Conservation (phyloP, 352 stramenopile species). For the Pythium monospermum region DNA sequence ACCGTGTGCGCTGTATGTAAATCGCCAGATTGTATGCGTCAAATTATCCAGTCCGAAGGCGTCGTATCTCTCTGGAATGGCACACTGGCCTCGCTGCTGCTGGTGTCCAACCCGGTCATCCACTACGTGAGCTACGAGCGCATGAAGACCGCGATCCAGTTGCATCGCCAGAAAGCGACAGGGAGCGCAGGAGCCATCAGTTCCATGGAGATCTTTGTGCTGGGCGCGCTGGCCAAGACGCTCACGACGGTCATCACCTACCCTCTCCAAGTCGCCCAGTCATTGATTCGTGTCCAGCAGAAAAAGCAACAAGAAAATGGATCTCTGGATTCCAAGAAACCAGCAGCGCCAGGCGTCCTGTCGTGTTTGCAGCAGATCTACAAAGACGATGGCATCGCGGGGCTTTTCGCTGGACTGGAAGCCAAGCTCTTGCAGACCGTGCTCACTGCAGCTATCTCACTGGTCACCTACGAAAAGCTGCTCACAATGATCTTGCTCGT, state of each 20-base stretch:
- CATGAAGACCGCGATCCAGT: constrained; percentile 74
- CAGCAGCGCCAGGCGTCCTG: constrained; percentile 13
- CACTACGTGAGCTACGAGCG: constrained; percentile 95
- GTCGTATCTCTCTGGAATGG: constrained; percentile 89
- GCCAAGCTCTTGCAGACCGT: constrained; percentile 94
- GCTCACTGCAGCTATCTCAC: constrained; percentile 89
- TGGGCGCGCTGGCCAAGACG: constrained; percentile 89
- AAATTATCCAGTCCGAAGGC: constrained; percentile 72
- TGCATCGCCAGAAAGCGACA: constrained; percentile 23
- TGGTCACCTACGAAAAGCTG: constrained; percentile 94
- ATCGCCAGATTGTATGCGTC: constrained; percentile 44
- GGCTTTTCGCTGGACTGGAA: constrained; percentile 89
- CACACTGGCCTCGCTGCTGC: constrained; percentile 86
- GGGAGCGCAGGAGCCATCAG: constrained; percentile 33
- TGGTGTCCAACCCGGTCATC: constrained; percentile 95
- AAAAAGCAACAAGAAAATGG: constrained; percentile 11
- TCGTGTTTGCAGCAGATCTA: constrained; percentile 61
- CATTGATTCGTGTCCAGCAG: constrained; percentile 77
- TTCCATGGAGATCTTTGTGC: constrained; percentile 86
- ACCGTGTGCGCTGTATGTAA: too few species aligned
- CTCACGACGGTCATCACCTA: constrained; percentile 92
- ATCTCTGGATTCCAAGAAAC: neutral
- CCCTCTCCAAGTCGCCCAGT: constrained; percentile 92
- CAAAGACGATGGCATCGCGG: constrained; percentile 60
- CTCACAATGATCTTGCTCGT: constrained; percentile 50